phyloP scores from a whole-genome alignment of 2,329 filamentous ascomycete genomes.

The Ophiostoma angusticollis region DNA sequence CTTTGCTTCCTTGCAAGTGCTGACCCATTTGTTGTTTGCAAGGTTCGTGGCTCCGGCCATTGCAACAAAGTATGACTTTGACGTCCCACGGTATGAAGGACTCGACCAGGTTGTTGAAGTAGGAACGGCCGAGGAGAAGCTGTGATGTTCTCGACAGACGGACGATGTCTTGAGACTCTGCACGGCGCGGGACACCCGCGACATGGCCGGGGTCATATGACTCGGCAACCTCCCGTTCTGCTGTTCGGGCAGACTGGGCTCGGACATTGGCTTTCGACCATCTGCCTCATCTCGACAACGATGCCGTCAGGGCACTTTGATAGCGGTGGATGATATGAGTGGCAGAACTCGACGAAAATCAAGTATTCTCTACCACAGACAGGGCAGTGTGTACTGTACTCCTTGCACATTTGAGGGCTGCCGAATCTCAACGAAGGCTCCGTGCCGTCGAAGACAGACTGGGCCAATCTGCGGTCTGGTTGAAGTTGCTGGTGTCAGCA shows the following conservation, averaged over 20 bases:
- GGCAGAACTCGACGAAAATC: slow-evolving; percentile 45
- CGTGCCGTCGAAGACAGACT: neutral
- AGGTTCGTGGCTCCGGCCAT: slow-evolving; percentile 70
- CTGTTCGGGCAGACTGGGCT: slow-evolving; percentile 48
- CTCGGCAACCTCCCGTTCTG: slow-evolving; percentile 38
- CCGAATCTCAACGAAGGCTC: neutral
- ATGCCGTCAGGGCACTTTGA: slow-evolving; percentile 34
- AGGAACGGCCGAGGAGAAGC: slow-evolving; percentile 33
- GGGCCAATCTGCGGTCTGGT: too few relatives aligned
- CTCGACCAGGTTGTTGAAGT: slow-evolving; percentile 85
- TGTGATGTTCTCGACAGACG: slow-evolving; percentile 25
- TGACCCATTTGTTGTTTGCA: too few relatives aligned
- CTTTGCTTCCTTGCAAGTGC: too few relatives aligned
- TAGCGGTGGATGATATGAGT: slow-evolving; percentile 35
- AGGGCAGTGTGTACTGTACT: slow-evolving; percentile 43
- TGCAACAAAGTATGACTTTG: slow-evolving; percentile 74
- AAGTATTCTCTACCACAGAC: slow-evolving; percentile 48
- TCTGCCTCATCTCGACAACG: slow-evolving; percentile 26
- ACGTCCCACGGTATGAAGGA: slow-evolving; percentile 71
- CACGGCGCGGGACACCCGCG: neutral
- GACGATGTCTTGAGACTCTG: too few relatives aligned
- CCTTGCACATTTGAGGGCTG: slow-evolving; percentile 42
- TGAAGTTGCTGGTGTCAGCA: neutral
- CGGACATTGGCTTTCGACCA: slow-evolving; percentile 42
- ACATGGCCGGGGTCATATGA: slow-evolving; percentile 38